A percentile compares a stretch with the other conserved stretches of the same genome.
Conservation (phyloP, 441 rosid genomes). For the Populus hybrid region DNA sequence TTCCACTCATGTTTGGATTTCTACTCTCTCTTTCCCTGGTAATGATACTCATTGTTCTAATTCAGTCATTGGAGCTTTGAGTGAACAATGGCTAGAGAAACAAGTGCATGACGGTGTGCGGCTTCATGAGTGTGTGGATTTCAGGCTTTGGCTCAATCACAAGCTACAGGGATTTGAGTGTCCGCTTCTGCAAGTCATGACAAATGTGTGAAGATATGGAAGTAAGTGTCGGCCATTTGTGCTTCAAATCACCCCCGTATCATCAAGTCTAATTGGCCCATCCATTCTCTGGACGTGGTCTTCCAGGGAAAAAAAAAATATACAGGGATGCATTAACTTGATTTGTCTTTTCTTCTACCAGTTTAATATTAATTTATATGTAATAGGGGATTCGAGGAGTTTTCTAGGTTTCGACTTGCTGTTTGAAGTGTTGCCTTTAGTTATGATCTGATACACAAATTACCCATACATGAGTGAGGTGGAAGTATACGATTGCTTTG, state of each 20-base stretch:
- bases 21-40: neutral
- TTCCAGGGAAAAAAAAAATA: neutral
- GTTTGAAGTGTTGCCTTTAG: neutral
- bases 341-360: constrained; percentile 1
- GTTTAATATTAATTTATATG: neutral
- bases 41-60: neutral
- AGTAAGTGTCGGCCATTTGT: constrained; percentile 25
- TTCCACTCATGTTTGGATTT: neutral
- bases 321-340: constrained; percentile 4
- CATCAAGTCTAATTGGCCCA: neutral
- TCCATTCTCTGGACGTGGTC: neutral
- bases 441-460: neutral
- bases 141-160: constrained; percentile 76
- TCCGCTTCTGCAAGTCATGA: constrained; percentile 41
- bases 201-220: constrained; percentile 89
- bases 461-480: neutral
- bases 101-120: constrained; percentile 56
- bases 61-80: constrained; percentile 67
- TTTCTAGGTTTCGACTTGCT: too few relatives aligned
- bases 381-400: neutral
- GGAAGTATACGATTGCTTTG: neutral
- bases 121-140: constrained; percentile 83
- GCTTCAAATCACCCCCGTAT: constrained; percentile 1
- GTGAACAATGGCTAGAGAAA: too few relatives aligned
- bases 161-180: constrained; percentile 44